Base-by-base conservation (phyloP, 345 rosid species). In the Isatis tinctoria region DNA sequence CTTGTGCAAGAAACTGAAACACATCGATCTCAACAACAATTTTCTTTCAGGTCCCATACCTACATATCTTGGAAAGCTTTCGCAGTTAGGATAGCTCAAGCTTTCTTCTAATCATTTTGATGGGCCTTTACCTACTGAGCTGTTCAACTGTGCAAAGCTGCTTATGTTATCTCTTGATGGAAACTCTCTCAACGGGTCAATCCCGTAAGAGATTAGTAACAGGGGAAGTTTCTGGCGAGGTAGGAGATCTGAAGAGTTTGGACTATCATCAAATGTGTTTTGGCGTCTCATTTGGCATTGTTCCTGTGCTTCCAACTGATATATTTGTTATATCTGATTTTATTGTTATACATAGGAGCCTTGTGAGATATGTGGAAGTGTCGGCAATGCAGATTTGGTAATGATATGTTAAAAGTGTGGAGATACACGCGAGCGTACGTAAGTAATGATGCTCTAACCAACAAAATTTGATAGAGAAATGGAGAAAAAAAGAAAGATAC, bases 1-100 rank as follows among this genome's bases (percentile, higher is more conserved):
- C 57, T 37, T 84, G 69, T 92, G 98, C 83, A 92, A 79, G 84
- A 86, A 87, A 43, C 74, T 95, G 70, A 79, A 89, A n/a, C 92
- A 86, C 73, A 71, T 95, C 3, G 98, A 92, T 82, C 90, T 95
- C 45, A 85, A 92, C 62, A 82, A 92, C 77, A 95, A 95, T 69
- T 83, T 77, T 47, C 88, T 95, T 26, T 87, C 91, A 11, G 97
- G 94, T 10, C 48, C 78, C 0, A 36, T 95, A 59, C 98, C 99
- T 3, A 45, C 73, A n/a, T 90, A 94, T 97, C 83, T 92, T 35
- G 97, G 96, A 43, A 83, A 70, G 48, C 81, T 90, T 75, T 78
- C 82, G 0, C 83, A 53, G 67, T 65, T 92, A 60, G 97, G 98
- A 4, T 96, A 92, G 79, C 87, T 95, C 39, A 87, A 86, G 87